These are phyloP conservation scores for Graphilbum ipis-grandicollis DNA, from an alignment of 2,329 filamentous ascomycete species.

Conservation along the genomic window DNA sequence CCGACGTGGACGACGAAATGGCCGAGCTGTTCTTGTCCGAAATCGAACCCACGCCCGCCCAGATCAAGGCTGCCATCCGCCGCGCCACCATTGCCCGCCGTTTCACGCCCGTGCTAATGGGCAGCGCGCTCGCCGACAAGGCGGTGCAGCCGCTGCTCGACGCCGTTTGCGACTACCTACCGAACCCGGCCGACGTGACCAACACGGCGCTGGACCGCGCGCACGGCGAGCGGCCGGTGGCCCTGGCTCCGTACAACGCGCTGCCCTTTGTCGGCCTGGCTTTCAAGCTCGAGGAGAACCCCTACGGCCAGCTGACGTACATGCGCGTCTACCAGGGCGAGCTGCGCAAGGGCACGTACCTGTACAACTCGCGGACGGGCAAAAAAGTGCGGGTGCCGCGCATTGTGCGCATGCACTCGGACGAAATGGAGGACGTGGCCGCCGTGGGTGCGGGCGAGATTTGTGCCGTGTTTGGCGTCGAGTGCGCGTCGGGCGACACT, in stretches of 20 bases:
- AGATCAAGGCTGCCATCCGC: conserved; percentile 87
- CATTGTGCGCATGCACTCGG: conserved; percentile 98
- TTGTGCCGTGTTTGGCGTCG: conserved; percentile 93
- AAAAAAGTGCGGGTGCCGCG: conserved; percentile 95
- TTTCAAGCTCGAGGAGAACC: conserved; percentile 98
- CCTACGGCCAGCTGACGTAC: conserved; percentile 95
- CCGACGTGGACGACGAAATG: conserved; percentile 95
- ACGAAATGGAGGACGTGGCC: conserved; percentile 93
- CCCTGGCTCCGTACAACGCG: conserved; percentile 83
- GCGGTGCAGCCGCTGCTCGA: conserved; percentile 90
- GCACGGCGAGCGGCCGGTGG: conserved; percentile 61
- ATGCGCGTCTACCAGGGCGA: conserved; percentile 95
- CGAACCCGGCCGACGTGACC: conserved; percentile 75
- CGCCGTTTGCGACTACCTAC: conserved; percentile 87
- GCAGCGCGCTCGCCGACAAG: conserved; percentile 87
- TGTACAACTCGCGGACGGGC: conserved; percentile 85
- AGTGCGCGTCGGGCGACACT: conserved; percentile 93
- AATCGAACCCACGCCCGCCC: conserved; percentile 54
- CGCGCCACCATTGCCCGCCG: conserved; percentile 75
- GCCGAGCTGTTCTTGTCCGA: conserved; percentile 90
- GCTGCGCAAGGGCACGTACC: conserved; percentile 70
- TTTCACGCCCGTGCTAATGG: conserved; percentile 93
- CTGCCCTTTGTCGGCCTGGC: conserved; percentile 89
- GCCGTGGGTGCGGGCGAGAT: conserved; percentile 95
- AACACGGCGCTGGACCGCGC: conserved; percentile 79